These are phyloP conservation scores for Eucalyptus caleyi DNA, from an alignment of 345 rosid genomes.

Conservation along the genomic window DNA sequence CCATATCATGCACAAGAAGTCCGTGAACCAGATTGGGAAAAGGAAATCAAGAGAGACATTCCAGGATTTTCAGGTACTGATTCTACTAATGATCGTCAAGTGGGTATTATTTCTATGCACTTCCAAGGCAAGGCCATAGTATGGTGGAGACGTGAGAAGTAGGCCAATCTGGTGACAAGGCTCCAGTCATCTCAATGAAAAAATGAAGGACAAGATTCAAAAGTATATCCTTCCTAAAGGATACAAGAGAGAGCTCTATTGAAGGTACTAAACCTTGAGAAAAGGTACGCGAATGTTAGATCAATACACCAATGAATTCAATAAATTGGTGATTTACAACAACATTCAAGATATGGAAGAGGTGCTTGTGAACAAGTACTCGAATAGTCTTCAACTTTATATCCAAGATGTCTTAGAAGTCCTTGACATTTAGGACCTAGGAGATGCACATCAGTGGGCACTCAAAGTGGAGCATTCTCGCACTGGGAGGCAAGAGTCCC, in stretches of 20 bases:
- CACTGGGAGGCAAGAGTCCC: no score
- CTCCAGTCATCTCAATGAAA: neutral
- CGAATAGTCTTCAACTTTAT: neutral
- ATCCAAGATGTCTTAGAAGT: neutral
- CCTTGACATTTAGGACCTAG: neutral
- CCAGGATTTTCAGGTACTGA: neutral
- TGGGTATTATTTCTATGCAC: neutral
- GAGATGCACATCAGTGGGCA: no score
- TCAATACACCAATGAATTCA: neutral
- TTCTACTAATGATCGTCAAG: neutral
- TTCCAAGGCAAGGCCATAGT: neutral
- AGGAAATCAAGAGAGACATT: neutral
- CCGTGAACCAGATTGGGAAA: neutral
- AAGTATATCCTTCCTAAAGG: neutral
- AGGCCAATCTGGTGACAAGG: neutral
- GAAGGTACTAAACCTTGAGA: neutral
- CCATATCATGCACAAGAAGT: neutral
- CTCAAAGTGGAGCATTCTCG: no score
- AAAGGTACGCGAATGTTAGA: neutral
- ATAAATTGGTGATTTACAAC: neutral
- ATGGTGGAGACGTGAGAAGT: neutral
- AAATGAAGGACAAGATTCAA: neutral
- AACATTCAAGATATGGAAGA: neutral
- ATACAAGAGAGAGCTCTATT: neutral
- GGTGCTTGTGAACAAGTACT: neutral